phyloP scores from a whole-genome alignment of 2,329 filamentous ascomycete species.

The Ceratocystis colombiana region DNA sequence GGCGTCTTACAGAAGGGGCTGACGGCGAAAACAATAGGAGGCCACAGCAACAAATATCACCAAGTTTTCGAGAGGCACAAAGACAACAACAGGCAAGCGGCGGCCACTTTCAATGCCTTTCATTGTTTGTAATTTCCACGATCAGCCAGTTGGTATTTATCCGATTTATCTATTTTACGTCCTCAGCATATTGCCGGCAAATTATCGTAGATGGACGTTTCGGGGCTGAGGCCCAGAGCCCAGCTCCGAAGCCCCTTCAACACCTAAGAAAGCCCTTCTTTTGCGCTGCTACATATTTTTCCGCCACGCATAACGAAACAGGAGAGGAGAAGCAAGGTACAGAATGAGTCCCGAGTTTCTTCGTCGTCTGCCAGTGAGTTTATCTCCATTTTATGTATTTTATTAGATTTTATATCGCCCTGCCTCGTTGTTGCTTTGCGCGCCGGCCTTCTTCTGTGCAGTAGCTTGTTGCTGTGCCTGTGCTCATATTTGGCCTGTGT shows the following conservation, averaged over 20 bases:
- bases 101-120: neutral
- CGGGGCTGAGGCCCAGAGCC: neutral
- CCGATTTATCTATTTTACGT: conserved; percentile 5
- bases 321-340: neutral
- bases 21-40: too few relatives aligned
- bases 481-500: neutral
- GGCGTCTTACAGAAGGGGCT: conserved; percentile 4
- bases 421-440: neutral
- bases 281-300: neutral
- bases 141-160: neutral
- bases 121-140: neutral
- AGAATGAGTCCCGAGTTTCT: neutral
- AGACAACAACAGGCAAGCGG: too few relatives aligned
- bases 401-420: neutral
- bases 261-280: neutral
- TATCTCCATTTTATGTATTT: neutral
- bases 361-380: neutral
- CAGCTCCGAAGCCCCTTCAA: neutral
- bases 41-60: neutral
- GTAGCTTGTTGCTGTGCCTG: neutral
- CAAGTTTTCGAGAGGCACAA: neutral
- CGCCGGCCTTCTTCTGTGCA: neutral
- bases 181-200: conserved; percentile 2
- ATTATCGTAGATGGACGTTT: conserved; percentile 4
- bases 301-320: neutral